These are phyloP conservation scores for Drechslerella dactyloides DNA, from an alignment of 2,329 filamentous ascomycete species.

Conservation along the genomic window DNA sequence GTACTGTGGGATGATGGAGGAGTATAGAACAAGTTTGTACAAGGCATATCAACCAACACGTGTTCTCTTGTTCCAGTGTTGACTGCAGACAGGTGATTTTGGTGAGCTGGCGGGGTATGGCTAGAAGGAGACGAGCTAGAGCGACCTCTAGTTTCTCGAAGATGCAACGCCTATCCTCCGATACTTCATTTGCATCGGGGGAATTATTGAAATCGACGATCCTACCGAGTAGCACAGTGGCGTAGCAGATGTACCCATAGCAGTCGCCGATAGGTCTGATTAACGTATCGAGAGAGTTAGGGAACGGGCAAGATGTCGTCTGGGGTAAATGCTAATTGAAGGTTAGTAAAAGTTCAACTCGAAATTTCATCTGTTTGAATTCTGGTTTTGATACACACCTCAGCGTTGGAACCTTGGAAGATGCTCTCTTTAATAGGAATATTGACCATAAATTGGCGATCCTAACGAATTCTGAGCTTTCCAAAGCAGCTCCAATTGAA, in stretches of 20 bases:
- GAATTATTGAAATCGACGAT: constrained; percentile 30
- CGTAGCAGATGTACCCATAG: constrained; percentile 20
- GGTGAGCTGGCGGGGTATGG: constrained; percentile 16
- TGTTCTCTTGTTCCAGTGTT: constrained; percentile 22
- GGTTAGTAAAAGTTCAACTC: not conserved
- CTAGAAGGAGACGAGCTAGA: constrained; percentile 18
- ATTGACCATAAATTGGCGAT: constrained; percentile 30
- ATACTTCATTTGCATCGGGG: constrained; percentile 16
- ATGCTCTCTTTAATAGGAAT: constrained; percentile 10
- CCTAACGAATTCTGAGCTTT: constrained; percentile 17
- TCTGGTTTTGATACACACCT: not conserved
- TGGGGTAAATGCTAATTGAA: constrained; percentile 1
- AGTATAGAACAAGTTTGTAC: constrained; percentile 31
- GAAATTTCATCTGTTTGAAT: not conserved
- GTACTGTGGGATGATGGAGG: constrained; percentile 24
- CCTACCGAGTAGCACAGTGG: constrained; percentile 21
- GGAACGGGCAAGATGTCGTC: constrained; percentile 6
- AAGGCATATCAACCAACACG: constrained; percentile 21
- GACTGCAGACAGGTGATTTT: constrained; percentile 23
- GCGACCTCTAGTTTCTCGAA: constrained; percentile 19
- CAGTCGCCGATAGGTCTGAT: constrained; percentile 12
- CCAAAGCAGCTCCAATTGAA: not conserved
- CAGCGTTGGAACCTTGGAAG: constrained; percentile 13
- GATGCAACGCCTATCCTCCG: constrained; percentile 5
- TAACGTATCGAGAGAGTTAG: constrained; percentile 8